These are phyloP conservation scores for Camptophora hylomeconis DNA, from an alignment of 2,329 filamentous ascomycete genomes.

Conservation along the genomic window DNA sequence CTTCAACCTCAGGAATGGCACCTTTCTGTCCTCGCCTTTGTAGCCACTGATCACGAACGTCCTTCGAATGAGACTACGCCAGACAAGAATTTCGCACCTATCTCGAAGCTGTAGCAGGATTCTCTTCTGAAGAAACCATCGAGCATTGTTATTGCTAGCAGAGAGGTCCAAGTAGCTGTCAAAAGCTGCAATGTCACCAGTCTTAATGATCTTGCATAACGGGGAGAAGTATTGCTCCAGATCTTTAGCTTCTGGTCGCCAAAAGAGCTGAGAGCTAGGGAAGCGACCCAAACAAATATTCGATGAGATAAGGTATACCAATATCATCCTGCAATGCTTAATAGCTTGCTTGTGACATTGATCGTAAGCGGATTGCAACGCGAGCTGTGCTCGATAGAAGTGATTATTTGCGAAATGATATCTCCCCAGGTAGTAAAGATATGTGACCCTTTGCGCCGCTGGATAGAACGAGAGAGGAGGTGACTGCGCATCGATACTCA, in stretches of 20 bases:
- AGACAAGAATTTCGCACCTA: conserved; percentile 67
- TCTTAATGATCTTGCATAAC: conserved; percentile 57
- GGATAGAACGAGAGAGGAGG: conserved; percentile 73
- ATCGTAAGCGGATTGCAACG: conserved; percentile 66
- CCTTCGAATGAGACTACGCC: conserved; percentile 67
- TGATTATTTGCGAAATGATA: conserved; percentile 79
- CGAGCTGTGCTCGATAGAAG: conserved; percentile 62
- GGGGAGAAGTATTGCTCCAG: conserved; percentile 57
- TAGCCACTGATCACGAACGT: conserved; percentile 67
- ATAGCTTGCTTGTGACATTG: conserved; percentile 49
- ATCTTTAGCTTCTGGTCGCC: conserved; percentile 54
- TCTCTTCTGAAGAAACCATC: conserved; percentile 65
- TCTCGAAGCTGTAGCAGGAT: conserved; percentile 64
- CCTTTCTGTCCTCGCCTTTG: conserved; percentile 44
- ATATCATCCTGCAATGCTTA: conserved; percentile 63
- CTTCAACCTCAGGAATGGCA: conserved; percentile 61
- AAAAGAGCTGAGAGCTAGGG: conserved; percentile 53
- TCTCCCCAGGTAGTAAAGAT: conserved; percentile 84
- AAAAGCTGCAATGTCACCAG: conserved; percentile 63
- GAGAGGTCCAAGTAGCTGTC: conserved; percentile 50
- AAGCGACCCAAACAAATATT: conserved; percentile 80
- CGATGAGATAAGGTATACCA: conserved; percentile 69
- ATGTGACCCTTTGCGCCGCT: conserved; percentile 76
- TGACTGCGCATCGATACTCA: conserved; percentile 71
- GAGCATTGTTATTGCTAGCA: conserved; percentile 33